Conservation (phyloP, 345 rosid species). For the Populus nigra region DNA sequence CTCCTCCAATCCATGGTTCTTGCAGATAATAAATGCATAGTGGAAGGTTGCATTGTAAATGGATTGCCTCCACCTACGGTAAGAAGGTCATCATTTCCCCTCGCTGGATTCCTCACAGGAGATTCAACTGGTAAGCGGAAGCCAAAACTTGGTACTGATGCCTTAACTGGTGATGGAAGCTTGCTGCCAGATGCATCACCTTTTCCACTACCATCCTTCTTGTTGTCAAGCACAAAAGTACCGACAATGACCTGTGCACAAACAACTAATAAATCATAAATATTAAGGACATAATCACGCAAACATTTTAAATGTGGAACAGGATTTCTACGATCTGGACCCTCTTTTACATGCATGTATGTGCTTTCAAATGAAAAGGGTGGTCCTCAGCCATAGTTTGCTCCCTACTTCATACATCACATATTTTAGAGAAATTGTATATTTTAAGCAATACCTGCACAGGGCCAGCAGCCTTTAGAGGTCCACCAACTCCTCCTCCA, state of each 20-base stretch:
- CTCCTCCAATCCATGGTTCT: constrained; percentile 52
- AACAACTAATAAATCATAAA: neutral
- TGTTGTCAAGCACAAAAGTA: constrained; percentile 52
- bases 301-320: neutral
- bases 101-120: constrained; percentile 43
- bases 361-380: neutral
- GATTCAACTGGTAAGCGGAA: constrained; percentile 48
- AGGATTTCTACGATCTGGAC: neutral
- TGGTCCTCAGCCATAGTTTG: neutral
- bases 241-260: constrained; percentile 63
- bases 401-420: neutral
- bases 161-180: constrained; percentile 53
- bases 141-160: constrained; percentile 38
- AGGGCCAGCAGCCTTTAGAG: constrained; percentile 80
- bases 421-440: neutral
- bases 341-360: neutral
- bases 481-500: constrained; percentile 94
- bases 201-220: constrained; percentile 42
- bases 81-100: constrained; percentile 44
- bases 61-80: constrained; percentile 41
- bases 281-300: neutral
- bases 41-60: constrained; percentile 51
- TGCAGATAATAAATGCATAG: constrained; percentile 42
- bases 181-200: constrained; percentile 49
- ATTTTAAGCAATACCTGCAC: constrained; percentile 61